phyloP scores from a whole-genome alignment of 257 asterid genomes.

The Petrea volubilis region DNA sequence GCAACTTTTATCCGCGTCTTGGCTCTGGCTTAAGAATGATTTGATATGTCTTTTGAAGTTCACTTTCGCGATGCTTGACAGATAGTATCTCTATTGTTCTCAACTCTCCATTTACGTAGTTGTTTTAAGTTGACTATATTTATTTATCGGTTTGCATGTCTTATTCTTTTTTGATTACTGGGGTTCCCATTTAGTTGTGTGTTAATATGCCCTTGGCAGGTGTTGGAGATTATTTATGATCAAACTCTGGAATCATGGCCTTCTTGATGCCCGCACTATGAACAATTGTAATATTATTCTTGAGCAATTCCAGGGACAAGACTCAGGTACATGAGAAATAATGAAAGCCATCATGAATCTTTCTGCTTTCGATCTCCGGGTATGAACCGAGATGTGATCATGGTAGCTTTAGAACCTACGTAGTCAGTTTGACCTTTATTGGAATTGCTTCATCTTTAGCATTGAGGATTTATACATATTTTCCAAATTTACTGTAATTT shows the following conservation, averaged over 20 bases:
- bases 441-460: not conserved
- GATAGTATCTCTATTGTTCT: not conserved
- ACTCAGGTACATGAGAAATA: slow-evolving; percentile 31
- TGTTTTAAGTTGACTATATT: not conserved
- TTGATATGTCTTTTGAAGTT: no score
- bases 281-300: slow-evolving; percentile 67
- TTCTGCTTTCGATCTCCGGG: not conserved
- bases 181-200: not conserved
- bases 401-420: not conserved
- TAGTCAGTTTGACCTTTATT: not conserved
- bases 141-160: not conserved
- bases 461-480: not conserved
- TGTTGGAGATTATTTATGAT: slow-evolving; percentile 95
- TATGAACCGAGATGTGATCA: not conserved
- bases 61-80: not conserved
- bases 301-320: slow-evolving; percentile 48
- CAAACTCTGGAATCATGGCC: slow-evolving; percentile 95
- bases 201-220: slow-evolving; percentile 46
- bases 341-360: not conserved
- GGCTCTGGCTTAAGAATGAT: no score
- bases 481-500: not conserved
- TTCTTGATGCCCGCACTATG: slow-evolving; percentile 80
- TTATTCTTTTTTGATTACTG: not conserved
- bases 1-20: no score
- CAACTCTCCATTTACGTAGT: not conserved